A percentile compares a stretch with the other conserved stretches of the same genome.
These are phyloP conservation scores for Trametes villosa DNA, from an alignment of 768 basidiomycete species.

Conservation along the genomic window DNA sequence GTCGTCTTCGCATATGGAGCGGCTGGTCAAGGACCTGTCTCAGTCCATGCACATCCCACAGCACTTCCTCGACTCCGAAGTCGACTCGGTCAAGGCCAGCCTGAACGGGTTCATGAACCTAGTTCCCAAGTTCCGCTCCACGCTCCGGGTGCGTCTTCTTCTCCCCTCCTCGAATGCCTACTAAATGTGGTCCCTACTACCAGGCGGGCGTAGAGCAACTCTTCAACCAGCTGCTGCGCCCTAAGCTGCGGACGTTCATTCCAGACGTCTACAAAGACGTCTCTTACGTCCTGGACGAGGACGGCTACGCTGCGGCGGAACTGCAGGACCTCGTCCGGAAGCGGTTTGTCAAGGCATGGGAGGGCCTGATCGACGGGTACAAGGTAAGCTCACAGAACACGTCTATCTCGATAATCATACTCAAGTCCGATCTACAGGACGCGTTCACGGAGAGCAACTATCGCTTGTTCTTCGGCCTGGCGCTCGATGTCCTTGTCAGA, in stretches of 20 bases:
- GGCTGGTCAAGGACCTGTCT: slow-evolving; percentile 69
- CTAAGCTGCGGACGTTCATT: slow-evolving; percentile 81
- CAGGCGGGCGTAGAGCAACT: slow-evolving; percentile 90
- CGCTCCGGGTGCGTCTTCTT: slow-evolving; percentile 61
- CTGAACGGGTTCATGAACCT: slow-evolving; percentile 57
- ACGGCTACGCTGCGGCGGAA: slow-evolving; percentile 80
- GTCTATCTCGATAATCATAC: background rate
- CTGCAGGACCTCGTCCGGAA: slow-evolving; percentile 87
- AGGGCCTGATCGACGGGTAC: slow-evolving; percentile 82
- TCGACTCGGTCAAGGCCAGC: slow-evolving; percentile 49
- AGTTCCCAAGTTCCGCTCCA: slow-evolving; percentile 67
- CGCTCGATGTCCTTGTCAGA: slow-evolving; percentile 85
- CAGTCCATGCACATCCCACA: slow-evolving; percentile 61
- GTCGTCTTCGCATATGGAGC: slow-evolving; percentile 87
- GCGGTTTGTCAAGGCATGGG: slow-evolving; percentile 90
- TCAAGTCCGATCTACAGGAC: slow-evolving; percentile 53
- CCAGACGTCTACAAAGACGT: slow-evolving; percentile 90
- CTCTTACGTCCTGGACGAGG: slow-evolving; percentile 88
- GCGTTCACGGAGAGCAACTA: slow-evolving; percentile 89
- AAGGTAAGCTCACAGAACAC: slow-evolving; percentile 53
- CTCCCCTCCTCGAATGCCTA: background rate
- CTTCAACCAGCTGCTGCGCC: slow-evolving; percentile 93
- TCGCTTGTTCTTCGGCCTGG: slow-evolving; percentile 81
- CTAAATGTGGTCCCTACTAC: background rate
- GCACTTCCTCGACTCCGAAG: slow-evolving; percentile 66